phyloP scores from a whole-genome alignment of 352 stramenopile genomes.

The Phytophthora crassamura region DNA sequence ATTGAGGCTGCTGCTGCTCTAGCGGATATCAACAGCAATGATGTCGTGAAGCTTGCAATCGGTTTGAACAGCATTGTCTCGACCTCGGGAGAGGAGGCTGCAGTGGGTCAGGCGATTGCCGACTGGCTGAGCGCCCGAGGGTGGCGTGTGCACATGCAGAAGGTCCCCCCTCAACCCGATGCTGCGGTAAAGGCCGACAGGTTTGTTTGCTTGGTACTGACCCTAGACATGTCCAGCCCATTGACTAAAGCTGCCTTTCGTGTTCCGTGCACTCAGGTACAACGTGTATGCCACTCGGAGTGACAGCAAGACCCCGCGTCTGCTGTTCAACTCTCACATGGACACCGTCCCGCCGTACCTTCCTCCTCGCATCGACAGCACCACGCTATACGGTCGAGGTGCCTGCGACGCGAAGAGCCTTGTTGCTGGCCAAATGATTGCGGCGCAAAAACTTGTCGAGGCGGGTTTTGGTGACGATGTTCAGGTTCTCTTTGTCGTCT shows the following conservation, averaged over 20 bases:
- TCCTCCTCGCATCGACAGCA: slow-evolving; percentile 65
- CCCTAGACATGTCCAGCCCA: not conserved
- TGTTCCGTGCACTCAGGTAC: slow-evolving; percentile 42
- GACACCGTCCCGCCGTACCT: slow-evolving; percentile 84
- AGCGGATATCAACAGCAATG: slow-evolving; percentile 61
- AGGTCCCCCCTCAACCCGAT: slow-evolving; percentile 67
- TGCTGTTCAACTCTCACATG: slow-evolving; percentile 91
- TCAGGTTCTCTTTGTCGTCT: slow-evolving; percentile 85
- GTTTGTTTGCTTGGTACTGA: slow-evolving; percentile 26
- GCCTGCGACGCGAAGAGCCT: slow-evolving; percentile 88
- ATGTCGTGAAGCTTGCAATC: slow-evolving; percentile 68
- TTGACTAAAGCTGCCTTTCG: not conserved
- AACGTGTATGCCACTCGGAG: slow-evolving; percentile 74
- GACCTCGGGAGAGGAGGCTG: slow-evolving; percentile 76
- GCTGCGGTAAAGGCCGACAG: slow-evolving; percentile 63
- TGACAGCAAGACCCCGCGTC: slow-evolving; percentile 49
- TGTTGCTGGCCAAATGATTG: slow-evolving; percentile 84
- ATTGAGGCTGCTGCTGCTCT: slow-evolving; percentile 56
- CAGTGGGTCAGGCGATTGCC: slow-evolving; percentile 68
- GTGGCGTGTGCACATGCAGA: slow-evolving; percentile 81
- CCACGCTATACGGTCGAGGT: slow-evolving; percentile 78
- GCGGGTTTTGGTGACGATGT: slow-evolving; percentile 67
- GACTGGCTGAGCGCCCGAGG: slow-evolving; percentile 70
- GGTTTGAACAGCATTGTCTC: slow-evolving; percentile 76
- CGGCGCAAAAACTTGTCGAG: slow-evolving; percentile 70